Percentiles rank a stretch among this genome's conserved stretches.
These are phyloP conservation scores for Ligustrum vulgare DNA, from an alignment of 257 asterid genomes.

Conservation along the genomic window DNA sequence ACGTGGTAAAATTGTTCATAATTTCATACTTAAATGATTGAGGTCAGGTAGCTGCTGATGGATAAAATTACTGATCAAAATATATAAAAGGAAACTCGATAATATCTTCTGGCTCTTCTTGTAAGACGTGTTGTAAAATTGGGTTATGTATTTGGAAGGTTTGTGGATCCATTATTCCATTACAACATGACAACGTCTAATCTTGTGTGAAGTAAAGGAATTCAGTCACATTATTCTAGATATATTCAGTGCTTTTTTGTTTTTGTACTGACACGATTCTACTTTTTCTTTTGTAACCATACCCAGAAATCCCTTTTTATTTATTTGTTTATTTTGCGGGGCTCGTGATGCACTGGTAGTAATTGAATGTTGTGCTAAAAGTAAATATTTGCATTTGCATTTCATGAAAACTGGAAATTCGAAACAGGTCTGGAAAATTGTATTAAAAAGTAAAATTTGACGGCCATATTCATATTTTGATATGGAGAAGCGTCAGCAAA, in stretches of 20 bases:
- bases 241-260: not conserved
- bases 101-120: not conserved
- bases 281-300: too few relatives aligned
- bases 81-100: not conserved
- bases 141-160: not conserved
- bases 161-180: not conserved
- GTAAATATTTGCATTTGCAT: not conserved
- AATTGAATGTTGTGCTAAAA: too few relatives aligned
- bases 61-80: conserved; percentile 7
- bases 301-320: too few relatives aligned
- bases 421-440: not conserved
- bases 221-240: not conserved
- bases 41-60: not conserved
- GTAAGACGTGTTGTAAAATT: not conserved
- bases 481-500: conserved; percentile 7
- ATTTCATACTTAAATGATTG: not conserved
- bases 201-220: not conserved
- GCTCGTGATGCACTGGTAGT: too few relatives aligned
- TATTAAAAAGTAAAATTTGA: not conserved
- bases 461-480: not conserved
- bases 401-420: not conserved
- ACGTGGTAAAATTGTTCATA: not conserved
- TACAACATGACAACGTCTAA: too few relatives aligned
- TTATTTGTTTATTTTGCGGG: too few relatives aligned
- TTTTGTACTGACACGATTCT: not conserved